Percentiles rank a stretch among this genome's conserved stretches.
phyloP scores from a whole-genome alignment of 805 yeast species.

The Wickerhamomyces ciferrii region DNA sequence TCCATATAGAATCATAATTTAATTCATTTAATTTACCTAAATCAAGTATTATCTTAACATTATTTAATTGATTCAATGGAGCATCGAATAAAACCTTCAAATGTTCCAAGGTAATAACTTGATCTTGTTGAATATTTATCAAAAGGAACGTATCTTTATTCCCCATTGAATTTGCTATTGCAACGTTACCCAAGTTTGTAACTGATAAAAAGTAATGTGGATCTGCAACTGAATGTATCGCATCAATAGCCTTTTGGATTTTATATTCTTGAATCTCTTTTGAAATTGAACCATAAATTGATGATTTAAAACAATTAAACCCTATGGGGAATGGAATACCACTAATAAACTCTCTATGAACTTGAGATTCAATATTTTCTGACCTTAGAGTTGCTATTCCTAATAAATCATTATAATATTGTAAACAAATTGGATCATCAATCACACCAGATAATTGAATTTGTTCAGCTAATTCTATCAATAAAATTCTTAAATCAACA shows the following conservation, averaged over 20 bases:
- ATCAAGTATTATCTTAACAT: background rate
- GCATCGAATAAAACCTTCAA: background rate
- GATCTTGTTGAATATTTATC: conserved; percentile 10
- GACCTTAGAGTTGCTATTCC: conserved; percentile 39
- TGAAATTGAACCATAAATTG: background rate
- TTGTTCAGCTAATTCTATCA: conserved; percentile 34
- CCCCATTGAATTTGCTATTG: conserved; percentile 44
- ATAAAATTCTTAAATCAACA: conserved; percentile 32
- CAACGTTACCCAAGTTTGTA: conserved; percentile 41
- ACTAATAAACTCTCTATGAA: conserved; percentile 45
- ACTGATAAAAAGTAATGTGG: conserved; percentile 44
- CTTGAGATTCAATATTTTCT: conserved; percentile 40
- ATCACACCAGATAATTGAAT: conserved; percentile 42
- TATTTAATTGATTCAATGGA: background rate
- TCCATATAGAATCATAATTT: background rate
- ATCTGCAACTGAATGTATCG: conserved; percentile 36
- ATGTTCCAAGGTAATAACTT: background rate
- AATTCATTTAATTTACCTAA: background rate
- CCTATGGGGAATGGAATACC: conserved; percentile 48
- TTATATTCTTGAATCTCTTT: conserved; percentile 9
- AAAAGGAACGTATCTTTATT: conserved; percentile 44
- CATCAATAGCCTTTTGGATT: conserved; percentile 35
- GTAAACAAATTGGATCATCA: conserved; percentile 46
- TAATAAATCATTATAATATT: conserved; percentile 42
- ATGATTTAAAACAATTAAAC: conserved; percentile 21